These are phyloP conservation scores for Juglanconis oblonga DNA, from an alignment of 2,329 filamentous ascomycete species.

Conservation along the genomic window DNA sequence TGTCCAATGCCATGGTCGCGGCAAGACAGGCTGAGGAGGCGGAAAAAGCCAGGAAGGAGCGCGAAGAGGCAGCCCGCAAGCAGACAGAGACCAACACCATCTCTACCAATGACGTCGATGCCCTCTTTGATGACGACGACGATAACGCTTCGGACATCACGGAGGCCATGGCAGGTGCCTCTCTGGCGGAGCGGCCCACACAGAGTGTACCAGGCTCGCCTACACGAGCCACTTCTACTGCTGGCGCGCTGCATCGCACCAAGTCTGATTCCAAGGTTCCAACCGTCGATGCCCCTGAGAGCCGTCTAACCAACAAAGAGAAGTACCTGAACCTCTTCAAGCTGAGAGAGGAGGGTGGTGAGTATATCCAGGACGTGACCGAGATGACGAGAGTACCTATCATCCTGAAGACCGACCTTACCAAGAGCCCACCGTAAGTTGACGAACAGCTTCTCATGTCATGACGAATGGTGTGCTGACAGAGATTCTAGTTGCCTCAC, in stretches of 20 bases:
- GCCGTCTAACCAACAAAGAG: constrained; percentile 86
- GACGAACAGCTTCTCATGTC: constrained; percentile 13
- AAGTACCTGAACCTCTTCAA: constrained; percentile 91
- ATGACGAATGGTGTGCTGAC: constrained; percentile 33
- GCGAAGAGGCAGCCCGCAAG: constrained; percentile 86
- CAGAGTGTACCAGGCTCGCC: constrained; percentile 95
- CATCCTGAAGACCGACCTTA: constrained; percentile 95
- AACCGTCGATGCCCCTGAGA: constrained; percentile 70
- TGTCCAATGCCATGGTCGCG: constrained; percentile 71
- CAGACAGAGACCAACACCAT: constrained; percentile 94
- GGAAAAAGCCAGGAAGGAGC: constrained; percentile 77
- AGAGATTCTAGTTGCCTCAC: constrained; percentile 63
- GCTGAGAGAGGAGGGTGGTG: constrained; percentile 85
- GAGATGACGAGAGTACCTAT: constrained; percentile 98
- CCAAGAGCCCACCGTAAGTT: constrained; percentile 98
- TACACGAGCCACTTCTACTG: constrained; percentile 66
- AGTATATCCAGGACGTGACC: constrained; percentile 96
- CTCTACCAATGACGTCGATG: constrained; percentile 87
- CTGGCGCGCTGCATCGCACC: constrained; percentile 75
- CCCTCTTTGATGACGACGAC: constrained; percentile 92
- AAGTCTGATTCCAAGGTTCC: constrained; percentile 92
- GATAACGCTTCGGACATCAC: constrained; percentile 84
- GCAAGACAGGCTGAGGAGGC: constrained; percentile 79
- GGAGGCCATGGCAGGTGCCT: constrained; percentile 90
- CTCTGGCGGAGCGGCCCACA: constrained; percentile 81